Evolutionary conservation across 305 asterid species (phyloP).

Genomic region (Vinca major): DNA sequence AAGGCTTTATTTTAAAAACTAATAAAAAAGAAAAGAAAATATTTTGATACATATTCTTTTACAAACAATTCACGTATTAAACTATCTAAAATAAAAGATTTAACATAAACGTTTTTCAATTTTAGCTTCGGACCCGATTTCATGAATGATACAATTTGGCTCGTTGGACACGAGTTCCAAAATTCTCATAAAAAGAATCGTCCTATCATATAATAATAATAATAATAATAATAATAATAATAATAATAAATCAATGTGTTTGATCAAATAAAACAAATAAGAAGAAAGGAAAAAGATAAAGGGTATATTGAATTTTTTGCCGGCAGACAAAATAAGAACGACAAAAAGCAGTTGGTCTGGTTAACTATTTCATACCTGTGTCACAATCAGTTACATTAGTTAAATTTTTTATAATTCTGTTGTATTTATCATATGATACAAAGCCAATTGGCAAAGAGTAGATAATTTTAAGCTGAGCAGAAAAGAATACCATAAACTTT

Average conservation of each 20-base stretch:
- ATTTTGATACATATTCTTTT: too few species aligned
- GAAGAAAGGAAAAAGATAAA: neutral
- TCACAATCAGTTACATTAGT: too few species aligned
- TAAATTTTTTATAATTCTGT: neutral
- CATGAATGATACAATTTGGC: neutral
- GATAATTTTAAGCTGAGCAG: neutral
- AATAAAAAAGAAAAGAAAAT: too few species aligned
- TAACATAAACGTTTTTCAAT: too few species aligned
- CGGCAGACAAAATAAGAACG: neutral
- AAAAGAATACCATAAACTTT: neutral
- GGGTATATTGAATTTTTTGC: neutral
- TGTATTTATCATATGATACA: neutral
- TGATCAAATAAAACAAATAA: neutral
- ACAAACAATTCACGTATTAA: too few species aligned
- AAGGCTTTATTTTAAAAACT: too few species aligned
- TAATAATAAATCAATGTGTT: neutral
- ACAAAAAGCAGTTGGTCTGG: neutral
- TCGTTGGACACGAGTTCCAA: neutral
- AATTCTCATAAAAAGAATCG: constrained; percentile 2
- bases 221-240: neutral
- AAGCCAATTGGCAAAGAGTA: neutral
- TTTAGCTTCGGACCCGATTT: neutral
- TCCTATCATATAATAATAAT: neutral
- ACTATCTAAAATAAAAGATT: too few species aligned
- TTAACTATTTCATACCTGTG: too few species aligned